Evolutionary conservation across 2,329 filamentous ascomycete species (phyloP), one percentile per base, ranked within the genome.

Genomic region (Penicillium thymicola): DNA sequence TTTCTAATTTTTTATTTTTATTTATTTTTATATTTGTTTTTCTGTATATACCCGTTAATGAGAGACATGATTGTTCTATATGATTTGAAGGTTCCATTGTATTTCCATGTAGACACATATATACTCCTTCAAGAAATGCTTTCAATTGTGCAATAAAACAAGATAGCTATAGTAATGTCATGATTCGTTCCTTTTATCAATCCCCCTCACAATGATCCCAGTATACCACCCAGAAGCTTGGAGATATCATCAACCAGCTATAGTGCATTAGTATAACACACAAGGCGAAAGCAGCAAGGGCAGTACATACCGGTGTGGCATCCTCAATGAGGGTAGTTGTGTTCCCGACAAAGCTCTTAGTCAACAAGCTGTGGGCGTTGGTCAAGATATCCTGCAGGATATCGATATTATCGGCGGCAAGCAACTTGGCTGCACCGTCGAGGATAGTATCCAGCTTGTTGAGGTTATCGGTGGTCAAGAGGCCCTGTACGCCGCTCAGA

Each of bases 301-400:
- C 5, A 43, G 32, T 23, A 60, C 68, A 42, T 61, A 73, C 71
- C 59, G 71, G 71, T 28, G 68, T 67, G 18, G 70, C 70, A 66
- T 72, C 70, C 8, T 62, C 66, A 47, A 73, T 68, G 41, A 73
- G 52, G 3, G 65, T 67, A 2, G 63, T 63, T 5, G 71, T 73
- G 36, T 70, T 65, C 48, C 62, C 61, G 18, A 70, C 67, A 59
- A 70, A 70, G 25, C 64, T 58, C 49, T 59, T 60, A 21, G 67
- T 67, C 55, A 70, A 52, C 38, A 70, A 48, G 1, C 44, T 37
- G 53, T 69, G 63, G 6, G 67, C 67, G 45, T 67, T 70, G 43
- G 43, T 59, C 49, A 70, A 54, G 28, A 70, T 66, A 50, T 66
- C 65, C 16, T 66, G 61, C 46, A 70, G 40, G 30, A 64, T 56